Base-by-base conservation (phyloP, 805 yeast species). In the Zygoascus flipseniorum region DNA sequence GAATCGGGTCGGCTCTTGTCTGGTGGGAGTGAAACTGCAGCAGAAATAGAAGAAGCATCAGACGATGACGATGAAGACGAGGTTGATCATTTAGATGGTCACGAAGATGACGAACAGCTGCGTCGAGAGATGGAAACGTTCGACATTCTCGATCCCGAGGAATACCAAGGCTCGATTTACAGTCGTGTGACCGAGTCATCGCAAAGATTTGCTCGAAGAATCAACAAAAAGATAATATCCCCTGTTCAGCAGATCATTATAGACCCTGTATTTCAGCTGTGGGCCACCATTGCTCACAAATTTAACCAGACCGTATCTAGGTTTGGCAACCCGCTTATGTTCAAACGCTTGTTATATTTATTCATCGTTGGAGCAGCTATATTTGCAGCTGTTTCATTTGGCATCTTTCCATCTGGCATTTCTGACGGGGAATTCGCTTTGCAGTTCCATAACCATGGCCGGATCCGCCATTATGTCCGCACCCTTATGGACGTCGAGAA, bases 271-370 rank as follows among this genome's bases (percentile, higher is more conserved):
- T 76, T 73, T 1, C 71, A 69, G 45, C 47, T 70, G 1, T 71
- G 72, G 58, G 56, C 62, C 6, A 56, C 60, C 14, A 2, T 69
- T 9, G 62, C 68, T 52, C 68, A 71, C 42, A 74, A 76, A 51
- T 70, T 80, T 51, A 96, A 90, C 60, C 68, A 71, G 31, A 67
- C 74, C 28, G 68, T 92, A 11, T 73, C 82, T 18, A 78, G 78
- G 55, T 60, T 86, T n/a, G 96, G 97, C 4, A 89, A 90, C 64
- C 97, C 97, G 3, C 69, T 89, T 48, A 85, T 92, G 28, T 81
- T 90, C 28, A 85, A 86, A 60, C 73, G 98, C 43, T 72, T 90
- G 42, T 67, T 86, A 2, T 88, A 88, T 62, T 86, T 92, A 10
- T 61, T 82, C 1, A 64, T 83, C 48, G 78, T 88, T 59, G 79